These are phyloP conservation scores for Triticum timopheevii DNA, from an alignment of 176 grass and related monocot species.

Conservation along the genomic window DNA sequence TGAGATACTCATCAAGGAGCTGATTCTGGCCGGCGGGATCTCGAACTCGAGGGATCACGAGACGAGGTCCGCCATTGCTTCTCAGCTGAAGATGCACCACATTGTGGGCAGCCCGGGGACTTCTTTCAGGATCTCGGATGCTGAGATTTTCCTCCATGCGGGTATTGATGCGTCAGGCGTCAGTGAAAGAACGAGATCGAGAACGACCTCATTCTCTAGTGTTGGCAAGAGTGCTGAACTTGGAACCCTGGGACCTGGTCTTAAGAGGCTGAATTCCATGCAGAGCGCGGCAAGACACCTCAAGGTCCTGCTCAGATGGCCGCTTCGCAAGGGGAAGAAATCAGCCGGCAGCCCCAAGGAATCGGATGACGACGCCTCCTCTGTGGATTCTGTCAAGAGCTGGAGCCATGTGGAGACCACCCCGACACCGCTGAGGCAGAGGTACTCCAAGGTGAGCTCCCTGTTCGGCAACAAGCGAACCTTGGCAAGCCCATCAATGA, in stretches of 20 bases:
- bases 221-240: conserved; percentile 38
- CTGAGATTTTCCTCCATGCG: conserved; percentile 71
- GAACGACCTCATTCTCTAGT: conserved; percentile 55
- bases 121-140: conserved; percentile 74
- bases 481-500: conserved; percentile 44
- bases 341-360: conserved; percentile 23
- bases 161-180: conserved; percentile 44
- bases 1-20: conserved; percentile 81
- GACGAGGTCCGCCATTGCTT: conserved; percentile 55
- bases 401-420: conserved; percentile 48
- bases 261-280: conserved; percentile 65
- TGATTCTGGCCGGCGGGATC: conserved; percentile 81
- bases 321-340: conserved; percentile 58
- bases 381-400: conserved; percentile 65
- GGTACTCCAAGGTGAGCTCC: conserved; percentile 59
- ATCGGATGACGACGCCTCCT: conserved; percentile 47
- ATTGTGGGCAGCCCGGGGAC: conserved; percentile 75
- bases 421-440: conserved; percentile 70
- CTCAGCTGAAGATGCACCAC: conserved; percentile 69
- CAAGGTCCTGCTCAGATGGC: conserved; percentile 70
- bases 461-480: conserved; percentile 71
- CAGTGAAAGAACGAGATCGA: conserved; percentile 53
- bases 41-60: conserved; percentile 57
- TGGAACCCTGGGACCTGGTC: conserved; percentile 30
- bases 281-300: conserved; percentile 57